Percentiles rank a stretch among this genome's conserved stretches.
phyloP scores from a whole-genome alignment of 2,329 filamentous ascomycete genomes.

The Didymella sp. region DNA sequence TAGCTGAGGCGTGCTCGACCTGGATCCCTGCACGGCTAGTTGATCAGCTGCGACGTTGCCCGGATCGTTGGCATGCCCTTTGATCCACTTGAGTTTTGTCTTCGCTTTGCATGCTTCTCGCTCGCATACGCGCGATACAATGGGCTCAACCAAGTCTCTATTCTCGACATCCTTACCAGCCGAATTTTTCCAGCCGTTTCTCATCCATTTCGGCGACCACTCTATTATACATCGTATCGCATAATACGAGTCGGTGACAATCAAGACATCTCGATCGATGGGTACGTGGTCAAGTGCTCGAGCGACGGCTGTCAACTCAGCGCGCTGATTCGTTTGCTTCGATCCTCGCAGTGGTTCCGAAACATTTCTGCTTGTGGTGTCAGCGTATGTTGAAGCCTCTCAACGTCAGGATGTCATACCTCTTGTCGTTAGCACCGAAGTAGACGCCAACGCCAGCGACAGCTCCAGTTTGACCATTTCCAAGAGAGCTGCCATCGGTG shows the following conservation, averaged over 20 bases:
- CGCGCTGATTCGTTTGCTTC: constrained; percentile 91
- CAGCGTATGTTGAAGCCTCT: neutral
- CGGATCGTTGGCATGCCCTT: constrained; percentile 75
- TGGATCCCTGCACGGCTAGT: constrained; percentile 30
- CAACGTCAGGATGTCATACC: constrained; percentile 50
- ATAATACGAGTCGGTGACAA: constrained; percentile 90
- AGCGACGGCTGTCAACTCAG: constrained; percentile 88
- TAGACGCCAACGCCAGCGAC: constrained; percentile 69
- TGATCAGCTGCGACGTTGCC: constrained; percentile 83
- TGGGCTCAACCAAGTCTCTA: constrained; percentile 78
- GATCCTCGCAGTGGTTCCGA: constrained; percentile 77
- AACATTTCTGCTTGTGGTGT: constrained; percentile 63
- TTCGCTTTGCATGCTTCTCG: constrained; percentile 60
- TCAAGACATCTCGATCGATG: constrained; percentile 70
- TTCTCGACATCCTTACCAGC: constrained; percentile 79
- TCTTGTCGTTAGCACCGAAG: constrained; percentile 65
- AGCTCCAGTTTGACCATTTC: constrained; percentile 63
- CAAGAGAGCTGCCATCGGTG: constrained; percentile 68
- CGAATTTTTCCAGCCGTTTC: constrained; percentile 78
- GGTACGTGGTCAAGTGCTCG: constrained; percentile 81
- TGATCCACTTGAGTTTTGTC: constrained; percentile 86
- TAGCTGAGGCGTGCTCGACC: constrained; percentile 24
- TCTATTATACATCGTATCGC: constrained; percentile 85
- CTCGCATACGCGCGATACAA: constrained; percentile 74
- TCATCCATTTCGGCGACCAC: constrained; percentile 82